These are phyloP conservation scores for Baudoinia panamericana DNA, from an alignment of 495 filamentous ascomycete genomes.

Conservation along the genomic window DNA sequence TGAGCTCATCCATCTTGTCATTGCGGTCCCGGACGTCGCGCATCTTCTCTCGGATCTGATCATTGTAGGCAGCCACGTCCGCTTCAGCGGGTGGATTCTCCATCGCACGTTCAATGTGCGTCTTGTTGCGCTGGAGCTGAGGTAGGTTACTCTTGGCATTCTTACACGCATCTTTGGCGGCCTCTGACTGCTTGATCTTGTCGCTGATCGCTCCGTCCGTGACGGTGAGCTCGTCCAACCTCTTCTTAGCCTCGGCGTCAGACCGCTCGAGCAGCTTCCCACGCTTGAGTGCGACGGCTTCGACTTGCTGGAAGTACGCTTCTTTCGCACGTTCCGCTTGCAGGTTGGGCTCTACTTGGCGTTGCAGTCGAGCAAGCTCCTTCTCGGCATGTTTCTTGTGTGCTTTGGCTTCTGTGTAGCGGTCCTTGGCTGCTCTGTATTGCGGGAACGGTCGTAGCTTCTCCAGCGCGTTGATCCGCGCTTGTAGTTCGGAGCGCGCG, in stretches of 20 bases:
- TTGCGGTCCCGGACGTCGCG: constrained; percentile 35
- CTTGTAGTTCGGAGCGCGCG: constrained; percentile 55
- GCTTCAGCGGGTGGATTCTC: constrained; percentile 40
- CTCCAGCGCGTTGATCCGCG: constrained; percentile 53
- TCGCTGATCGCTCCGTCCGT: constrained; percentile 43
- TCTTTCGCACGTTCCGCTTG: constrained; percentile 20
- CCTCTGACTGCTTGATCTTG: constrained; percentile 40
- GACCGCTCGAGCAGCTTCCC: constrained; percentile 38
- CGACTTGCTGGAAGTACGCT: constrained; percentile 31
- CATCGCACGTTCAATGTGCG: constrained; percentile 35
- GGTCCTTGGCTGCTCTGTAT: constrained; percentile 37
- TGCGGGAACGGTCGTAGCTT: constrained; percentile 49
- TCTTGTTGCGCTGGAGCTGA: constrained; percentile 33
- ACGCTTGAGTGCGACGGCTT: constrained; percentile 39
- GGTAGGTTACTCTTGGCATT: constrained; percentile 39
- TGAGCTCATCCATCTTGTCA: constrained; percentile 8
- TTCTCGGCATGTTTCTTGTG: constrained; percentile 27
- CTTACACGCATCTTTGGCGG: constrained; percentile 41
- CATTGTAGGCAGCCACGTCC: constrained; percentile 42
- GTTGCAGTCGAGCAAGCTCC: constrained; percentile 33
- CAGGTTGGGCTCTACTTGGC: constrained; percentile 53
- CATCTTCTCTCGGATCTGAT: constrained; percentile 34
- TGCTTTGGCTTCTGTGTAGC: constrained; percentile 34
- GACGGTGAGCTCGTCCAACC: constrained; percentile 37
- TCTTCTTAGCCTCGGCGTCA: constrained; percentile 40